phyloP scores from a whole-genome alignment of 2,329 filamentous ascomycete genomes.

The Talaromyces marneffei region DNA sequence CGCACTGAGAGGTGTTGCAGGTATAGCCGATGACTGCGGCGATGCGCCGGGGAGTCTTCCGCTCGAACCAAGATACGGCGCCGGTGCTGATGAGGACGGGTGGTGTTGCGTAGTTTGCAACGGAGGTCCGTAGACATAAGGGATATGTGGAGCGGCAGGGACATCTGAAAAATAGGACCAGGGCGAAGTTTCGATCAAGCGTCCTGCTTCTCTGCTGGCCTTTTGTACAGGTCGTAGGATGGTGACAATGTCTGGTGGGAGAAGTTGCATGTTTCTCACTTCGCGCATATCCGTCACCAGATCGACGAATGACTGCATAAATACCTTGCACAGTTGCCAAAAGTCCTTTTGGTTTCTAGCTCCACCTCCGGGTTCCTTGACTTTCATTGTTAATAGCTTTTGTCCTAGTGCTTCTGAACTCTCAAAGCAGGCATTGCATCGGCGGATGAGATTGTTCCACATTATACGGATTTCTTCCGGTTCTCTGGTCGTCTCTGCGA shows the following conservation, averaged over 20 bases:
- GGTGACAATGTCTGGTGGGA: slow-evolving; percentile 62
- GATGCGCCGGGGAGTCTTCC: slow-evolving; percentile 21
- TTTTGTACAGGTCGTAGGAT: slow-evolving; percentile 76
- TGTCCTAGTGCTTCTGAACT: slow-evolving; percentile 67
- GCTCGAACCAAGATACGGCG: slow-evolving; percentile 8
- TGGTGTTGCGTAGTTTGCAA: slow-evolving; percentile 30
- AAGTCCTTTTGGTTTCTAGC: slow-evolving; percentile 54
- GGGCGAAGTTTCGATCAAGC: slow-evolving; percentile 62
- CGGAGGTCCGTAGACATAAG: slow-evolving; percentile 32
- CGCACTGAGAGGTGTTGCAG: slow-evolving; percentile 83
- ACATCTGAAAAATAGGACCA: slow-evolving; percentile 53
- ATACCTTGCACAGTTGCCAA: slow-evolving; percentile 63
- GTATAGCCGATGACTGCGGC: slow-evolving; percentile 55
- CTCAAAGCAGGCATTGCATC: slow-evolving; percentile 64
- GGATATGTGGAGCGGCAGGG: slow-evolving; percentile 26
- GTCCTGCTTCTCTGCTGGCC: slow-evolving; percentile 72
- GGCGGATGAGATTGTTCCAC: slow-evolving; percentile 66
- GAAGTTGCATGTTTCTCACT: slow-evolving; percentile 43
- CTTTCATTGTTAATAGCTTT: slow-evolving; percentile 70
- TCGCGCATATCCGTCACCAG: slow-evolving; percentile 44
- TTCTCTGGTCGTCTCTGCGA: slow-evolving; percentile 55
- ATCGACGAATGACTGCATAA: slow-evolving; percentile 45
- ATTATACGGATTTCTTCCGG: slow-evolving; percentile 57
- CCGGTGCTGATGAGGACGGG: slow-evolving; percentile 21
- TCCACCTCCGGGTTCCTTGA: slow-evolving; percentile 74